Evolutionary conservation across 2,329 filamentous ascomycete species (phyloP), one percentile per base, ranked within the genome.

Genomic region (Macroventuria anomochaeta): DNA sequence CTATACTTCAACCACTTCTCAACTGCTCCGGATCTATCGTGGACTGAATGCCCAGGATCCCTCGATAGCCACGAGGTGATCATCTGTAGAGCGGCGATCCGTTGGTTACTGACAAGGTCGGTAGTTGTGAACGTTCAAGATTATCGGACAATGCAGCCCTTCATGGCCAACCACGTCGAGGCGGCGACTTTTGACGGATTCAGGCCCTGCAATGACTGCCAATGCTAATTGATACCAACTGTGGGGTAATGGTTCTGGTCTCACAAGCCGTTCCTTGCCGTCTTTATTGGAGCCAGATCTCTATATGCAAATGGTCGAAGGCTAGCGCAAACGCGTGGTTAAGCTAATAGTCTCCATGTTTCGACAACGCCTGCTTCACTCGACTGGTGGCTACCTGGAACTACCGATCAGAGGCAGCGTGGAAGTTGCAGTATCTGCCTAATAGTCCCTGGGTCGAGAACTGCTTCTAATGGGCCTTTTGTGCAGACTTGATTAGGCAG

Each of bases 11-110:
- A n/a, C 15, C 26, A 39, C 18, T 33, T 8, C 15, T 28, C 26
- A 28, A 29, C 26, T 29, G 28, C 13, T 33, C 21, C 31, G 18
- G 18, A 33, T 33, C 20, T 20, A 15, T 18, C 17, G 20, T 29
- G 34, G 7, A 17, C 13, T 28, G 15, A 5, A 48, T 32, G 13
- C 10, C 25, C 18, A 37, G 38, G 28, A 40, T 18, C 10, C 13
- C 48, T 46, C 23, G 29, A 48, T n/a, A 37, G 18, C 42, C 32
- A 53, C 36, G 31, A 42, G 20, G 21, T 20, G 33, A 36, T 44
- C 17, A 20, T n/a, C 32, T 38, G n/a, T 15, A 12, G 36, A 25
- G 18, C 17, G 37, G 2, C 50, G 32, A 33, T 38, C 23, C 7
- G 21, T 21, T 38, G 32, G 3, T 15, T 38, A 7, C 39, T 23